Percentiles rank a stretch among this genome's conserved stretches.
These are phyloP conservation scores for Coccomyxa sp. DNA, from an alignment of 139 green algal species.

Conservation along the genomic window DNA sequence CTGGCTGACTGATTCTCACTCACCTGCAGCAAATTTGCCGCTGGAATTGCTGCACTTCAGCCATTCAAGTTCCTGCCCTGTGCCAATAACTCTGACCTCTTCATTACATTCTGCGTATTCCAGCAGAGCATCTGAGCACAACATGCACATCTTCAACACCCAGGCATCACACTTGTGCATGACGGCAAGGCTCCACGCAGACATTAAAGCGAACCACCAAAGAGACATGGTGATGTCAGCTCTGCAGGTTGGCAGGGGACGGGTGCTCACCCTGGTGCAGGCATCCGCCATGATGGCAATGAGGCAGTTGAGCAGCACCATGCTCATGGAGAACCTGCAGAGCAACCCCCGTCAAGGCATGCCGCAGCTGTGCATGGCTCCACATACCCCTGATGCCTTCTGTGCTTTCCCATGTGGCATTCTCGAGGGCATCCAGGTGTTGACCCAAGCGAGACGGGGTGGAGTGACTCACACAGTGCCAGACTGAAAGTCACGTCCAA, in stretches of 20 bases:
- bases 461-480: too few species aligned
- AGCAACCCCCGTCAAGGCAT: too few species aligned
- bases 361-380: too few species aligned
- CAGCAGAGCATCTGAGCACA: background rate
- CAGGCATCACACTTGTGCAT: background rate
- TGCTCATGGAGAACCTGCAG: conserved; percentile 27
- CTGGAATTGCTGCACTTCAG: background rate
- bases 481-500: too few species aligned
- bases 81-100: background rate
- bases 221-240: background rate
- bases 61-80: background rate
- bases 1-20: conserved; percentile 28
- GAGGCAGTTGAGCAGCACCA: conserved; percentile 44
- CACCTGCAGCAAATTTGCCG: conserved; percentile 13
- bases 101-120: background rate
- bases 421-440: too few species aligned
- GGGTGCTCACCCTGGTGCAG: conserved; percentile 21
- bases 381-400: too few species aligned
- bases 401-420: too few species aligned
- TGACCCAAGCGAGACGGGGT: too few species aligned
- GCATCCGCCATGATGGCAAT: conserved; percentile 39
- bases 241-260: background rate
- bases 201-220: background rate
- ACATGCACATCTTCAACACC: too few species aligned
- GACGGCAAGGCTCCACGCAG: background rate